Evolutionary conservation across 1,284 basidiomycete genomes (phyloP).

Genomic region (Cutaneotrichosporon cyanovorans): DNA sequence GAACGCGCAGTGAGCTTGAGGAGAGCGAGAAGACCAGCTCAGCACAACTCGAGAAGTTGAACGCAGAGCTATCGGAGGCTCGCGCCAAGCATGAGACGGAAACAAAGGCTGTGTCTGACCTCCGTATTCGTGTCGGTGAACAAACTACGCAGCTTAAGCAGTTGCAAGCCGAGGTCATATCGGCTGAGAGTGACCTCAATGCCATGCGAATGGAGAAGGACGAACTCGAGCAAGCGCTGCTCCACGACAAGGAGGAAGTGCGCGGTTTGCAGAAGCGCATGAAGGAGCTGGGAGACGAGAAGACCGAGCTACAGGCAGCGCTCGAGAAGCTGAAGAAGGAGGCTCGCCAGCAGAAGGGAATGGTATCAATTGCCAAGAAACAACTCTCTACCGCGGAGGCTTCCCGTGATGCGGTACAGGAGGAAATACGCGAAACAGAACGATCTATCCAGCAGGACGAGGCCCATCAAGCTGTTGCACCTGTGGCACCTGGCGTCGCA

Average conservation of each 20-base stretch:
- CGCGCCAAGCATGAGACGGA: conserved; percentile 76
- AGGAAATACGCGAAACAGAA: conserved; percentile 55
- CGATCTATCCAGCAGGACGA: conserved; percentile 47
- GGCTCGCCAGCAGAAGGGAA: conserved; percentile 89
- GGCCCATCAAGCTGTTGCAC: background rate
- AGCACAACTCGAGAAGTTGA: conserved; percentile 50
- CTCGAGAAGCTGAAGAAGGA: conserved; percentile 89
- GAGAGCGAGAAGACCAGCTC: conserved; percentile 53
- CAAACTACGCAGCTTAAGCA: conserved; percentile 72
- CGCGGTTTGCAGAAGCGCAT: conserved; percentile 78
- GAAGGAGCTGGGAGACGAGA: conserved; percentile 71
- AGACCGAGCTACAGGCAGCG: conserved; percentile 61
- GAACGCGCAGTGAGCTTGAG: conserved; percentile 42
- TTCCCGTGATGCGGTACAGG: conserved; percentile 62
- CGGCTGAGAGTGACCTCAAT: conserved; percentile 84
- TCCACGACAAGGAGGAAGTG: conserved; percentile 92
- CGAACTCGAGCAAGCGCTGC: conserved; percentile 77
- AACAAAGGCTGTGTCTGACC: conserved; percentile 61
- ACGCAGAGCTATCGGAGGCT: conserved; percentile 44
- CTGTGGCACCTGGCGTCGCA: conserved; percentile 52
- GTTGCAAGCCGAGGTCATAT: conserved; percentile 72
- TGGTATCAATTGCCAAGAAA: conserved; percentile 89
- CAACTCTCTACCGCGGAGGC: conserved; percentile 79
- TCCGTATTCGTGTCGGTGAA: conserved; percentile 63
- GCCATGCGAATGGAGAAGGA: conserved; percentile 82